Conservation (phyloP, 2,329 filamentous ascomycete genomes). For the Ophiostoma ips region DNA sequence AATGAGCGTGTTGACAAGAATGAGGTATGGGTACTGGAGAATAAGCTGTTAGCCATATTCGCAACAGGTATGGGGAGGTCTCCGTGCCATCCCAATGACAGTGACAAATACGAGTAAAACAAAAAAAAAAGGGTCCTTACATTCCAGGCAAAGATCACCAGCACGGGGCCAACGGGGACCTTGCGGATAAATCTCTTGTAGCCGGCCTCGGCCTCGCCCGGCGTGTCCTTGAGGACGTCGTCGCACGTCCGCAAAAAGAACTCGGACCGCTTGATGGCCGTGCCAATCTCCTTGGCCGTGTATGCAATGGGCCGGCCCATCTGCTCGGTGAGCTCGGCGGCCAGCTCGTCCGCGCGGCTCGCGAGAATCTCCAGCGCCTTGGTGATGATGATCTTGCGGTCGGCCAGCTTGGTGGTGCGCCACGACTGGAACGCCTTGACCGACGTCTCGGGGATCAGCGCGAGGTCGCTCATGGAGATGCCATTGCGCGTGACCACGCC, state of each 20-base stretch:
- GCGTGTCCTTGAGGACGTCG: conserved; percentile 64
- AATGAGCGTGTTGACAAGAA: conserved; percentile 81
- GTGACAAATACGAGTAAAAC: neutral
- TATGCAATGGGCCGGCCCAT: conserved; percentile 92
- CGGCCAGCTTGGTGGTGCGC: conserved; percentile 57
- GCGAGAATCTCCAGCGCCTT: conserved; percentile 61
- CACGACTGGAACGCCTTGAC: conserved; percentile 64
- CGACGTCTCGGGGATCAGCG: conserved; percentile 56
- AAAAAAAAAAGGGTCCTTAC: conserved; percentile 36
- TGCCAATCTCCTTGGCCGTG: conserved; percentile 68
- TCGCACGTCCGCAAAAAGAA: conserved; percentile 76
- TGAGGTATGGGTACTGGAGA: conserved; percentile 77
- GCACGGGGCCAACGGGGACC: conserved; percentile 71
- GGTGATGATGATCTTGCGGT: conserved; percentile 68
- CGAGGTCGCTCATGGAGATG: conserved; percentile 54
- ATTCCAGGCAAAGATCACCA: conserved; percentile 94
- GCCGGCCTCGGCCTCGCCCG: conserved; percentile 70
- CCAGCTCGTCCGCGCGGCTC: conserved; percentile 64
- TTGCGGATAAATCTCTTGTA: conserved; percentile 87
- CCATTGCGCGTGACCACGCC: conserved; percentile 68
- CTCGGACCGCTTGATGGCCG: conserved; percentile 71
- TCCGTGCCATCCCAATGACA: too few relatives aligned
- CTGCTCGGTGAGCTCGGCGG: conserved; percentile 75
- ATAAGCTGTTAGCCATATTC: neutral
- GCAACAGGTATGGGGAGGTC: too few relatives aligned